These are phyloP conservation scores for Hordeum vulgare DNA, from an alignment of 176 grass and related monocot species.

Conservation along the genomic window DNA sequence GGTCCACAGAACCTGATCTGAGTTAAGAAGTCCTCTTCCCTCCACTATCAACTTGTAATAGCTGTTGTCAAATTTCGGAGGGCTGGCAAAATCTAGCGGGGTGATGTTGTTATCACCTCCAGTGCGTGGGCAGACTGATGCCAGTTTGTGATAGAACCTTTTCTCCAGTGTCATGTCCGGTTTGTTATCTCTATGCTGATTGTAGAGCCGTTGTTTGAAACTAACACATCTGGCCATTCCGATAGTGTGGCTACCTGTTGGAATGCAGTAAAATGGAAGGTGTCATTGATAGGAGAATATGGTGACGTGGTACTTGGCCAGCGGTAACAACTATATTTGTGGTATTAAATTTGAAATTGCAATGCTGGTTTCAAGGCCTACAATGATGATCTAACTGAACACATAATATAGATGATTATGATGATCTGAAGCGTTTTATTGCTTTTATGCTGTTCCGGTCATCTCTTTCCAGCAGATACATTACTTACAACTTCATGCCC, in stretches of 20 bases:
- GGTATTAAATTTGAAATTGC: neutral
- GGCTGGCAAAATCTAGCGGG: constrained; percentile 43
- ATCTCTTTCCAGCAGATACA: constrained; percentile 5
- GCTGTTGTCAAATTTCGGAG: constrained; percentile 66
- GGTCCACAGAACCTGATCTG: constrained; percentile 70
- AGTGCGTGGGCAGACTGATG: constrained; percentile 45
- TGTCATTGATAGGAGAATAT: neutral
- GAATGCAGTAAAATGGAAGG: neutral
- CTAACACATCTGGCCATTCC: constrained; percentile 68
- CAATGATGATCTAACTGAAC: neutral
- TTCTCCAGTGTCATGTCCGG: constrained; percentile 55
- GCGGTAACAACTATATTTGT: neutral
- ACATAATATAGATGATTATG: neutral
- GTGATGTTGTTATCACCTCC: constrained; percentile 58
- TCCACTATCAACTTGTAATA: constrained; percentile 74
- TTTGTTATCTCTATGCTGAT: constrained; percentile 52
- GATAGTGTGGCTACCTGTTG: constrained; percentile 83
- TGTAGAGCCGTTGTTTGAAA: constrained; percentile 86
- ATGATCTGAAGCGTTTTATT: neutral
- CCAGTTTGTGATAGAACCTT: constrained; percentile 41
- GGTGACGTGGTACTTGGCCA: neutral
- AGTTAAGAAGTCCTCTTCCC: constrained; percentile 65
- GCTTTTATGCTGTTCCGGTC: neutral
- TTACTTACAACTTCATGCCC: neutral
- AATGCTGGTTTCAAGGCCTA: neutral